Percentiles rank a stretch among this genome's conserved stretches.
Evolutionary conservation across 352 stramenopile genomes (phyloP).

Genomic region (Phytophthora constricta): DNA sequence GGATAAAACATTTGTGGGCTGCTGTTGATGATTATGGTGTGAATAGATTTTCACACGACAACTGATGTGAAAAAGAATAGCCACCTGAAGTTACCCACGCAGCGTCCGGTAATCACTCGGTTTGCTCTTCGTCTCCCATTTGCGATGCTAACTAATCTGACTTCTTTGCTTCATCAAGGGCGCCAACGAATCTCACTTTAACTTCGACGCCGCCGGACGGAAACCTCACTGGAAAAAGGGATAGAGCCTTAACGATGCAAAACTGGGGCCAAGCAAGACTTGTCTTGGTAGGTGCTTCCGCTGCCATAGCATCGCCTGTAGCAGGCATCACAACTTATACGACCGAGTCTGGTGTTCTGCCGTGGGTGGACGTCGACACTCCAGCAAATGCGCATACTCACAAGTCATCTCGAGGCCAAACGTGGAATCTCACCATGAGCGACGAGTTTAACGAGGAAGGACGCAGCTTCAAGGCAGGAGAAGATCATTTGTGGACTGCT

Average conservation of each 20-base stretch:
- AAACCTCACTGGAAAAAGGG: not conserved
- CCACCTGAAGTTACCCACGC: too few species aligned
- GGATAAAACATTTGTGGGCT: too few species aligned
- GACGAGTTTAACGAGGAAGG: constrained; percentile 34
- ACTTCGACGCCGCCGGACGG: not conserved
- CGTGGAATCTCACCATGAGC: constrained; percentile 66
- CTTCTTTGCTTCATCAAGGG: not conserved
- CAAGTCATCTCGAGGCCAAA: constrained; percentile 39
- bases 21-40: too few species aligned
- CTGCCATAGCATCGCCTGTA: not conserved
- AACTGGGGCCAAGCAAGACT: too few species aligned
- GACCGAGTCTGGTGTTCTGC: constrained; percentile 44
- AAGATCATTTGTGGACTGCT: constrained; percentile 88
- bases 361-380: constrained; percentile 65
- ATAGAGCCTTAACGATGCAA: not conserved
- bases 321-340: constrained; percentile 3
- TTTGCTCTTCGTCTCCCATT: too few species aligned
- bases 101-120: too few species aligned
- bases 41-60: too few species aligned
- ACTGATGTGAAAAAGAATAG: too few species aligned
- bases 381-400: constrained; percentile 43
- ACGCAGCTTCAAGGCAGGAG: constrained; percentile 88
- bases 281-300: too few species aligned
- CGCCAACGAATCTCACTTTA: not conserved
- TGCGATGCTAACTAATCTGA: too few species aligned